Conservation (phyloP, 257 asterid genomes). For the Phtheirospermum japonicum region DNA sequence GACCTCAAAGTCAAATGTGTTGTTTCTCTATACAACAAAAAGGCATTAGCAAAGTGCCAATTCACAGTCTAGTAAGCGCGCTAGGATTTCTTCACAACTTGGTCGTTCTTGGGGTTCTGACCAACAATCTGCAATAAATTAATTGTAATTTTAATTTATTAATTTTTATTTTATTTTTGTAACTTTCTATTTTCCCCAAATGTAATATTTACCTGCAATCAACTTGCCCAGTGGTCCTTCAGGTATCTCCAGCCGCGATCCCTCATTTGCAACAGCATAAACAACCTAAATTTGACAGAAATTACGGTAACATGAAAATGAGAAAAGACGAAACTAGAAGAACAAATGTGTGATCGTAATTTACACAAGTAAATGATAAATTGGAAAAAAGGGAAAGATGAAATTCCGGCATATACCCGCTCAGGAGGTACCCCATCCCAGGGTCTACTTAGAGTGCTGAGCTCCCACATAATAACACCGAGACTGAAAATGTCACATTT, state of each 20-base stretch:
- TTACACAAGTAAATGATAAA: not conserved
- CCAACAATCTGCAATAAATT: constrained; percentile 66
- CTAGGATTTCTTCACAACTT: constrained; percentile 72
- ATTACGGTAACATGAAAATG: not conserved
- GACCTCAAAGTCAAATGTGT: constrained; percentile 44
- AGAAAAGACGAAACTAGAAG: constrained; percentile 23
- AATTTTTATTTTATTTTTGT: no score
- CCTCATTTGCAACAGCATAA: constrained; percentile 59
- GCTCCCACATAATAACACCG: constrained; percentile 98
- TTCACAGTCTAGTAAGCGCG: constrained; percentile 74
- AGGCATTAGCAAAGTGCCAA: constrained; percentile 55
- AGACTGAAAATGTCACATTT: constrained; percentile 97
- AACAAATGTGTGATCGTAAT: not conserved
- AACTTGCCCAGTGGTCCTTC: constrained; percentile 82
- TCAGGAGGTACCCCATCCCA: constrained; percentile 91
- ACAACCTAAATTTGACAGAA: constrained; percentile 58
- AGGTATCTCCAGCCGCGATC: constrained; percentile 78
- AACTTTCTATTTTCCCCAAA: not conserved
- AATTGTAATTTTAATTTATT: not conserved
- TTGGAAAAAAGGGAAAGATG: not conserved
- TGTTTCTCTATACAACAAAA: constrained; percentile 26
- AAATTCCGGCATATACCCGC: constrained; percentile 50
- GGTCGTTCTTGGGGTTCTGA: constrained; percentile 76
- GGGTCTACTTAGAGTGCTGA: constrained; percentile 78
- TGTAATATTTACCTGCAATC: constrained; percentile 51